Evolutionary conservation across 2,329 filamentous ascomycete species (phyloP).

Genomic region (Paecilomyces niveus): DNA sequence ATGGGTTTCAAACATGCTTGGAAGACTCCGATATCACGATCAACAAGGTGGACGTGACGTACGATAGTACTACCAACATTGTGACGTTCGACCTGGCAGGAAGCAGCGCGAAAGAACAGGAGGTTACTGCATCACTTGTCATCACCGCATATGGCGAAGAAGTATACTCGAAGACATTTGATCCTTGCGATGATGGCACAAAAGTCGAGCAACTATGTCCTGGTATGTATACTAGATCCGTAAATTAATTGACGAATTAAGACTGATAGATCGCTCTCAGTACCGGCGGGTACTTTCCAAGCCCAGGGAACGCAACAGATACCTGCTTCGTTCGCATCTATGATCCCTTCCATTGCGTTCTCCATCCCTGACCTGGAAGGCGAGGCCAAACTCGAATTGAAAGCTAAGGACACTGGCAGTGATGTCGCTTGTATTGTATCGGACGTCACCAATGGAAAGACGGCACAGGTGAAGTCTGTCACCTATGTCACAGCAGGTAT

Average conservation of each 20-base stretch:
- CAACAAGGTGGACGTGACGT: slow-evolving; percentile 67
- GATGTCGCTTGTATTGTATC: slow-evolving; percentile 79
- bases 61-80: slow-evolving; percentile 65
- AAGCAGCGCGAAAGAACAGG: slow-evolving; percentile 63
- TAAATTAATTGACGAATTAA: neutral
- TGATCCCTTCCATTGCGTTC: slow-evolving; percentile 87
- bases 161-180: slow-evolving; percentile 72
- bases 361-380: slow-evolving; percentile 84
- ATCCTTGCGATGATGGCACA: slow-evolving; percentile 67
- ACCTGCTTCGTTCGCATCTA: slow-evolving; percentile 59
- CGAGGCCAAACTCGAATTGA: slow-evolving; percentile 70
- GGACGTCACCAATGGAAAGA: slow-evolving; percentile 79
- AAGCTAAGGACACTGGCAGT: slow-evolving; percentile 49
- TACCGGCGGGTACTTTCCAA: slow-evolving; percentile 67
- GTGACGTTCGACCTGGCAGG: slow-evolving; percentile 79
- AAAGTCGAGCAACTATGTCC: slow-evolving; percentile 74
- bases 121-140: slow-evolving; percentile 68
- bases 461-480: slow-evolving; percentile 65
- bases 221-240: slow-evolving; percentile 42
- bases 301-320: slow-evolving; percentile 67
- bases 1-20: slow-evolving; percentile 69
- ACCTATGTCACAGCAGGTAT: slow-evolving; percentile 79
- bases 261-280: slow-evolving; percentile 33
- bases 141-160: slow-evolving; percentile 78
- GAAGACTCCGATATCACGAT: slow-evolving; percentile 56